Evolutionary conservation across 2,329 filamentous ascomycete species (phyloP).

Genomic region (Cercospora brassicicola): DNA sequence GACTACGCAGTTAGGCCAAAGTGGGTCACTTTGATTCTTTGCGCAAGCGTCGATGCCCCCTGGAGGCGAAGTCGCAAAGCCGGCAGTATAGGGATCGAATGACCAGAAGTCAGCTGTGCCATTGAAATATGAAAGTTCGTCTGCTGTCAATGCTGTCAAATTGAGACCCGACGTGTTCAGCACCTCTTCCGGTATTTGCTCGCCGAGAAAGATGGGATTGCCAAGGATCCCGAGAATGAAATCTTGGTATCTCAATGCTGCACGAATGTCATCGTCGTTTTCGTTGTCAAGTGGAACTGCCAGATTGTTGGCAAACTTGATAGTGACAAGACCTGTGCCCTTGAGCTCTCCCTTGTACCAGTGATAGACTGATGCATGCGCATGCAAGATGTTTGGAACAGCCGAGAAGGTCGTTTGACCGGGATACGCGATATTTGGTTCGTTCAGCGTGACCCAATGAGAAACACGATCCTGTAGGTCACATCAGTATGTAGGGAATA

Average conservation of each 20-base stretch:
- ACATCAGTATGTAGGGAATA: background rate
- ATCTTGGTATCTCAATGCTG: slow-evolving; percentile 48
- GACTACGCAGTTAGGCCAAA: slow-evolving; percentile 39
- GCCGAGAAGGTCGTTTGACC: slow-evolving; percentile 30
- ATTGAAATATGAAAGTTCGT: slow-evolving; percentile 45
- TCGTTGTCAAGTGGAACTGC: slow-evolving; percentile 41
- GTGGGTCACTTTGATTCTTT: slow-evolving; percentile 36
- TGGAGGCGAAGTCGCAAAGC: slow-evolving; percentile 40
- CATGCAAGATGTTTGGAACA: slow-evolving; percentile 36
- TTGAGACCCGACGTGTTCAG: slow-evolving; percentile 49
- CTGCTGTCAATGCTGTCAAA: slow-evolving; percentile 50
- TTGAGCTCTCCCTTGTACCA: slow-evolving; percentile 58
- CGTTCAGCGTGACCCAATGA: slow-evolving; percentile 47
- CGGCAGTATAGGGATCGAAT: slow-evolving; percentile 43
- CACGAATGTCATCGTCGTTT: slow-evolving; percentile 48
- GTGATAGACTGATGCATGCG: slow-evolving; percentile 31
- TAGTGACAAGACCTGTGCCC: slow-evolving; percentile 52
- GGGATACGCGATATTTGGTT: slow-evolving; percentile 35
- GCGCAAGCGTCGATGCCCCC: slow-evolving; percentile 43
- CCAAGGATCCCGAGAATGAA: slow-evolving; percentile 52
- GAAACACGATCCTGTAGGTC: slow-evolving; percentile 13
- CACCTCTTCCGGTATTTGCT: slow-evolving; percentile 52
- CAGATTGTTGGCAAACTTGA: slow-evolving; percentile 50
- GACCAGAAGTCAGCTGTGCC: slow-evolving; percentile 40
- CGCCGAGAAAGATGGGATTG: slow-evolving; percentile 55